phyloP scores from a whole-genome alignment of 2,329 filamentous ascomycete species.

The Cadophora malorum region DNA sequence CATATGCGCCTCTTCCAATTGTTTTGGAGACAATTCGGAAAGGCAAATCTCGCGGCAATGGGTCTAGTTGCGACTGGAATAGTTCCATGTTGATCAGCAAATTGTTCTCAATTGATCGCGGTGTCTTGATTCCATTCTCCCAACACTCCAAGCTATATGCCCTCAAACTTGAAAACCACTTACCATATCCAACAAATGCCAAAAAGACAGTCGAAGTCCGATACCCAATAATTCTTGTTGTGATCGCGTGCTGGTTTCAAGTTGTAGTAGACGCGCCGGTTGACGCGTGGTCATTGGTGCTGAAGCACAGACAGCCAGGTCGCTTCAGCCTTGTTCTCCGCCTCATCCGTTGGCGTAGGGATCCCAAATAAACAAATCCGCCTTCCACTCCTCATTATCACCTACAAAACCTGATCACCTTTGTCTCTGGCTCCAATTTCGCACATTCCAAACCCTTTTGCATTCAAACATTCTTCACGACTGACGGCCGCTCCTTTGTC shows the following conservation, averaged over 20 bases:
- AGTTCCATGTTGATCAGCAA: constrained; percentile 41
- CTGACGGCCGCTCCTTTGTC: constrained; percentile 34
- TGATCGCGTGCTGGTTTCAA: constrained; percentile 42
- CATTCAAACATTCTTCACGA: constrained; percentile 29
- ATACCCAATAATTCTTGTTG: constrained; percentile 40
- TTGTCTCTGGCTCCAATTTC: constrained; percentile 25
- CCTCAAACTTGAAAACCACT: constrained; percentile 23
- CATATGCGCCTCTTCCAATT: constrained; percentile 95
- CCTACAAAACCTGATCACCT: constrained; percentile 34
- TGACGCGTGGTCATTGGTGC: constrained; percentile 30
- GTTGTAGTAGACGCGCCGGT: constrained; percentile 32
- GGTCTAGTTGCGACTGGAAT: constrained; percentile 86
- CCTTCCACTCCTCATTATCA: constrained; percentile 19
- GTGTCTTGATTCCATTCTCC: constrained; percentile 6
- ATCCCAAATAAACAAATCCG: constrained; percentile 29
- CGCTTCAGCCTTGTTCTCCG: constrained; percentile 19
- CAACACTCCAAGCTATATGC: background rate
- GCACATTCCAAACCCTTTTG: constrained; percentile 29
- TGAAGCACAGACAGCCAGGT: no score
- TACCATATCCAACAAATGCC: constrained; percentile 37
- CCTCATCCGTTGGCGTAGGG: constrained; percentile 12
- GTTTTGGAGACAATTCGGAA: constrained; percentile 97
- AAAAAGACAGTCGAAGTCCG: constrained; percentile 24
- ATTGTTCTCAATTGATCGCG: background rate
- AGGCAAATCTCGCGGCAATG: constrained; percentile 82